These are phyloP conservation scores for Rhynchospora pubera DNA, from an alignment of 176 grass and related monocot genomes.

Conservation along the genomic window DNA sequence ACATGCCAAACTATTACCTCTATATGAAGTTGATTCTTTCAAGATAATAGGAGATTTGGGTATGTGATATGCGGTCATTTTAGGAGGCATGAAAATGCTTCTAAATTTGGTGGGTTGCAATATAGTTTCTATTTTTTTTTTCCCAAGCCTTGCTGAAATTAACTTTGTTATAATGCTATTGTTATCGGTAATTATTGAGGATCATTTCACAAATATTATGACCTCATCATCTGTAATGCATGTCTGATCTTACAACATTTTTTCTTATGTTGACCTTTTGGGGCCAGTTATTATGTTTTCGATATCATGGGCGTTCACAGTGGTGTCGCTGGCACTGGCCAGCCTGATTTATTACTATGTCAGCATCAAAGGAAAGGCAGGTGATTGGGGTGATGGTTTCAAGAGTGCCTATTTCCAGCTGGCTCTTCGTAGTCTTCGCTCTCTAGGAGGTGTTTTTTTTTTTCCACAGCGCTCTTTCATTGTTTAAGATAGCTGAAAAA, in stretches of 20 bases:
- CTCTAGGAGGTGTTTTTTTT: slow-evolving; percentile 64
- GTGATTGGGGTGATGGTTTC: slow-evolving; percentile 98
- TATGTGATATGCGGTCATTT: neutral
- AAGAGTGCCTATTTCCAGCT: slow-evolving; percentile 99
- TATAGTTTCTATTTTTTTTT: too few species aligned
- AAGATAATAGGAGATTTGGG: neutral
- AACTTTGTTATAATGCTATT: too few species aligned
- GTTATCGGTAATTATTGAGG: too few species aligned
- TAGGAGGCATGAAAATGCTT: too few species aligned
- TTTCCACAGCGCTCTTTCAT: neutral
- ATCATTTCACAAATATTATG: too few species aligned
- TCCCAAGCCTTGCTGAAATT: too few species aligned
- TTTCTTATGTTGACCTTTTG: slow-evolving; percentile 1
- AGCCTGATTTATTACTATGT: slow-evolving; percentile 99
- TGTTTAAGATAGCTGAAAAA: neutral
- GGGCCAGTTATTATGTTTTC: slow-evolving; percentile 94
- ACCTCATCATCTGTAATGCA: too few species aligned
- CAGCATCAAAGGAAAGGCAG: slow-evolving; percentile 92
- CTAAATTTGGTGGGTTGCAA: too few species aligned
- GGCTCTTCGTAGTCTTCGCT: slow-evolving; percentile 83
- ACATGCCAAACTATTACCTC: neutral
- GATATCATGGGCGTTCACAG: slow-evolving; percentile 96
- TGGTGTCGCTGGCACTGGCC: slow-evolving; percentile 84
- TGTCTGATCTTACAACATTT: neutral
- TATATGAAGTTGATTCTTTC: neutral